Conservation (phyloP, 2,329 filamentous ascomycete genomes). For the Coniochaeta prunicola region DNA sequence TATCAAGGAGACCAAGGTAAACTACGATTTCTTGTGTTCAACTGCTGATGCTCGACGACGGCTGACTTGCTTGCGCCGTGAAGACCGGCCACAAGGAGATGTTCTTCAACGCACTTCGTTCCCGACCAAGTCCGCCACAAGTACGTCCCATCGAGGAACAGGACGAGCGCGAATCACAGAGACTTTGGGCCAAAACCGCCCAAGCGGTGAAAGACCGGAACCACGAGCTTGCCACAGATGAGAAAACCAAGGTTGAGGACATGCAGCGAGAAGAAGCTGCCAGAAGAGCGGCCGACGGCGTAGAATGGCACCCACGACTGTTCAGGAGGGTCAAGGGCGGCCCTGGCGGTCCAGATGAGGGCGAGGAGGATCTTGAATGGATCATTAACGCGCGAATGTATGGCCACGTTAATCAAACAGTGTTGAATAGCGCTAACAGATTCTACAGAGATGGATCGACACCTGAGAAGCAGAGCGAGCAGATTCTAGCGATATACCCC, state of each 20-base stretch:
- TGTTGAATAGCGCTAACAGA: constrained; percentile 5
- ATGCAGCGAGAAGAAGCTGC: constrained; percentile 84
- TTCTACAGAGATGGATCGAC: constrained; percentile 50
- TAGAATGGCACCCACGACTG: constrained; percentile 82
- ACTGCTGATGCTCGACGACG: constrained; percentile 6
- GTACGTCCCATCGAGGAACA: constrained; percentile 79
- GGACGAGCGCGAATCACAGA: constrained; percentile 82
- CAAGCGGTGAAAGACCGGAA: constrained; percentile 77
- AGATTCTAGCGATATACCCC: constrained; percentile 80
- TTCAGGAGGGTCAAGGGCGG: constrained; percentile 72
- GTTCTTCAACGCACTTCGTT: constrained; percentile 77
- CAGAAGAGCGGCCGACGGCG: constrained; percentile 64
- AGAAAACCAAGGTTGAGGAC: constrained; percentile 95
- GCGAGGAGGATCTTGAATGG: constrained; percentile 88
- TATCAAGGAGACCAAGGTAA: constrained; percentile 75
- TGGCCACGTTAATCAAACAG: constrained; percentile 15
- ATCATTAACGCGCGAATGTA: constrained; percentile 85
- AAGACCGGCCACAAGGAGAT: constrained; percentile 84
- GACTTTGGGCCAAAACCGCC: constrained; percentile 75
- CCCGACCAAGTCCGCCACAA: constrained; percentile 67
- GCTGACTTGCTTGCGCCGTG: background rate
- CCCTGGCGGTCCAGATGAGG: constrained; percentile 65
- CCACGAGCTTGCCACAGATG: constrained; percentile 82
- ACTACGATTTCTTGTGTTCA: background rate
- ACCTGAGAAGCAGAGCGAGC: constrained; percentile 64